A percentile compares a stretch with the other conserved stretches of the same genome.
Evolutionary conservation across 2,329 filamentous ascomycete genomes (phyloP).

Genomic region (Podosphaera fusca): DNA sequence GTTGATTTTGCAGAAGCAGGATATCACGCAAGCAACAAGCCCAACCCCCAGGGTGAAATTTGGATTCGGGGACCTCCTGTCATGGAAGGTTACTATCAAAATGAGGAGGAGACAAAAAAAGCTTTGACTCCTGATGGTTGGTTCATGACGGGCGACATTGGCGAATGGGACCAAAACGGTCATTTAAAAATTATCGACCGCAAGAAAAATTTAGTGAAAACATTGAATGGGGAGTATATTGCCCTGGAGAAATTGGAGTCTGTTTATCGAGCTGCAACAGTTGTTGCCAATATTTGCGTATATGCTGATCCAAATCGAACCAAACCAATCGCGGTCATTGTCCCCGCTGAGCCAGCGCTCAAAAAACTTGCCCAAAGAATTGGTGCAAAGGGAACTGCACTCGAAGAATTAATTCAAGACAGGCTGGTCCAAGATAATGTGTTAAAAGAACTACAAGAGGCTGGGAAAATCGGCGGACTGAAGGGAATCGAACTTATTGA

Average conservation of each 20-base stretch:
- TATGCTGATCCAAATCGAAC: conserved; percentile 54
- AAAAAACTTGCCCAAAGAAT: conserved; percentile 33
- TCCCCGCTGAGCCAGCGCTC: conserved; percentile 40
- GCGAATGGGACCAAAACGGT: conserved; percentile 61
- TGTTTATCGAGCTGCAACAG: conserved; percentile 58
- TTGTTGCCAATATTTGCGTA: conserved; percentile 70
- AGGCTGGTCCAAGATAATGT: conserved; percentile 37
- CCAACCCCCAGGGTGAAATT: conserved; percentile 73
- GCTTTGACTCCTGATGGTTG: conserved; percentile 65
- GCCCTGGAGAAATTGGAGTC: conserved; percentile 90
- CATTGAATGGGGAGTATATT: conserved; percentile 86
- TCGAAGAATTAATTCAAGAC: conserved; percentile 44
- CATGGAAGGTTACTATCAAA: conserved; percentile 57
- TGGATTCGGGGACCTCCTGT: conserved; percentile 63
- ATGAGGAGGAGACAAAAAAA: conserved; percentile 63
- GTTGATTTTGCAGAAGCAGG: conserved; percentile 78
- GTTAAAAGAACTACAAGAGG: conserved; percentile 42
- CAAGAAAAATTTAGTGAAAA: conserved; percentile 97
- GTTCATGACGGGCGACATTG: conserved; percentile 95
- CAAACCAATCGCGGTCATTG: conserved; percentile 64
- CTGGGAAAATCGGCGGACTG: conserved; percentile 43
- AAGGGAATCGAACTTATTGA: conserved; percentile 50
- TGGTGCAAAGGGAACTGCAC: conserved; percentile 37
- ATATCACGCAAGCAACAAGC: conserved; percentile 45
- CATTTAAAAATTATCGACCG: conserved; percentile 78